Conservation (phyloP, 306 rosid genomes). For the Cucurbita pepo region DNA sequence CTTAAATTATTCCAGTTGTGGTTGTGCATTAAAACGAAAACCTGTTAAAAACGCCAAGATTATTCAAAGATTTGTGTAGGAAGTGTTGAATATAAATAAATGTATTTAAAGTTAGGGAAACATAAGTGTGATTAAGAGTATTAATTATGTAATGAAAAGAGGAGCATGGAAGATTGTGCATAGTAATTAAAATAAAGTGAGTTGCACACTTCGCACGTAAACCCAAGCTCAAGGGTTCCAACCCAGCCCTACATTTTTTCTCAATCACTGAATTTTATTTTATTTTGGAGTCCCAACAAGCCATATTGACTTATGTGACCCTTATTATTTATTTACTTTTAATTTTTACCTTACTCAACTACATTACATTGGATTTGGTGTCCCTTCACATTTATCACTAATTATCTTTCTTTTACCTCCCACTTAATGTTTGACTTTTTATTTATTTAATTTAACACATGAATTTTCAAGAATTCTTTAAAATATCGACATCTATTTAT, state of each 20-base stretch:
- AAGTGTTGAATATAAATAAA: no score
- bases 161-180: background rate
- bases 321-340: background rate
- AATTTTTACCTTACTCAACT: background rate
- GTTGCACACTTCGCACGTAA: constrained; percentile 18
- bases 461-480: no score
- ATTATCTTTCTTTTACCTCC: no score
- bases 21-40: background rate
- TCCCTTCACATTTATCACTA: background rate
- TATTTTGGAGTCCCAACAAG: constrained; percentile 51
- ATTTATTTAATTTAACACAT: no score
- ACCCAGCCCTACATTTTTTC: constrained; percentile 55
- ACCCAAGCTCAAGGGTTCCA: constrained; percentile 62
- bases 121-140: background rate
- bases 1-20: background rate
- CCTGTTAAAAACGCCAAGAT: background rate
- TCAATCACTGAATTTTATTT: constrained; percentile 31
- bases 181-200: background rate
- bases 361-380: background rate
- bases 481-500: no score
- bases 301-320: background rate
- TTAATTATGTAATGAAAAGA: background rate
- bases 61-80: no score
- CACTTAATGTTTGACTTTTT: background rate
- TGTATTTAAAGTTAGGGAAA: no score